phyloP scores from a whole-genome alignment of 83 land plant species.

The Thuja plicata region DNA sequence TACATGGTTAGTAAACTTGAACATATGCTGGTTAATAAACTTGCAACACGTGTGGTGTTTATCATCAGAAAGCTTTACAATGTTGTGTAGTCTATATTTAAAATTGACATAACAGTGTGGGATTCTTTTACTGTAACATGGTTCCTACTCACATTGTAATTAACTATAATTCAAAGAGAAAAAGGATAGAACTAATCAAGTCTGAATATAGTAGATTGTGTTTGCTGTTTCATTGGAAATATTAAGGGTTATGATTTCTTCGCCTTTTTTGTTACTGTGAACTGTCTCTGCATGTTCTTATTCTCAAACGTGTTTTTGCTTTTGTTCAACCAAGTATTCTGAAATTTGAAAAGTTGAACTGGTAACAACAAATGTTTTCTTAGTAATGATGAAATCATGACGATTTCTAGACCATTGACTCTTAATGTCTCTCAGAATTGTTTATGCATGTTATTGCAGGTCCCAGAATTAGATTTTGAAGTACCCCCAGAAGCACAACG shows the following conservation, averaged over 20 bases:
- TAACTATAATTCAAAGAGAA: neutral
- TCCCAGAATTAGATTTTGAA: slow-evolving; percentile 98
- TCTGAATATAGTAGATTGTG: neutral
- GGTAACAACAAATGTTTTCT: neutral
- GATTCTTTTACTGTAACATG: neutral
- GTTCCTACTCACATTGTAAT: neutral
- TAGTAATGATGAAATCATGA: neutral
- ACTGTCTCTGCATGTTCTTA: neutral
- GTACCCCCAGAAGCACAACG: slow-evolving; percentile 98
- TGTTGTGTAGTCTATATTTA: neutral
- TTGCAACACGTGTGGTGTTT: neutral
- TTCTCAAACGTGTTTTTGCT: neutral
- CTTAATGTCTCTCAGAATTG: slow-evolving; percentile 15
- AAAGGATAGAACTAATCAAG: neutral
- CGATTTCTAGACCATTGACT: neutral
- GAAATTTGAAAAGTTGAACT: neutral
- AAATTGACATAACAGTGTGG: neutral
- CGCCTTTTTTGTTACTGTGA: neutral
- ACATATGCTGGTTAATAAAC: neutral
- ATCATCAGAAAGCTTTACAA: neutral
- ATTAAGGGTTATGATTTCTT: neutral
- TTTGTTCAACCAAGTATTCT: neutral
- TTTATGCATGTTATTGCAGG: slow-evolving; percentile 44
- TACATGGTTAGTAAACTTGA: neutral
- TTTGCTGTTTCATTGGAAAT: neutral